Evolutionary conservation across 2,329 filamentous ascomycete species (phyloP).

Genomic region (Penicillium sp.): DNA sequence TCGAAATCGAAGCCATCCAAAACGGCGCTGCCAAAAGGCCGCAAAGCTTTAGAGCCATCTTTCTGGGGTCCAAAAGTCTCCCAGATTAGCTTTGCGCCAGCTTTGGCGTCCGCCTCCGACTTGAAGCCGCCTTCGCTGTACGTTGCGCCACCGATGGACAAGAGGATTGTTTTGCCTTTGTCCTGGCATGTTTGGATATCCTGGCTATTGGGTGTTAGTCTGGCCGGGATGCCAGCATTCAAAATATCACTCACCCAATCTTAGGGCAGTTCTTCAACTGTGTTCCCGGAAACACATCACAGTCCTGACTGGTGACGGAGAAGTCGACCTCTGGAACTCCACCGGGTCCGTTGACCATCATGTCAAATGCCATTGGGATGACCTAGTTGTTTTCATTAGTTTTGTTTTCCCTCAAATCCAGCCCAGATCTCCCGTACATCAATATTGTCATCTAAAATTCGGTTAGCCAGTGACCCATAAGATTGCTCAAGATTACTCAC

Average conservation of each 20-base stretch:
- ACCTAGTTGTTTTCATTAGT: slow-evolving; percentile 44
- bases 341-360: slow-evolving; percentile 54
- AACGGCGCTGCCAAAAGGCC: slow-evolving; percentile 66
- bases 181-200: slow-evolving; percentile 62
- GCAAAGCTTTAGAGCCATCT: slow-evolving; percentile 45
- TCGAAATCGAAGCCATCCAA: slow-evolving; percentile 79
- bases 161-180: slow-evolving; percentile 67
- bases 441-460: slow-evolving; percentile 22
- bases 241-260: slow-evolving; percentile 55
- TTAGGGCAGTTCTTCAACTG: slow-evolving; percentile 62
- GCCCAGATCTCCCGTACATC: slow-evolving; percentile 10
- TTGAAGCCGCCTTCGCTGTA: slow-evolving; percentile 69
- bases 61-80: slow-evolving; percentile 65
- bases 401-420: background rate
- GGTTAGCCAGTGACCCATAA: slow-evolving; percentile 12
- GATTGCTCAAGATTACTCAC: slow-evolving; percentile 39
- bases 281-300: slow-evolving; percentile 60
- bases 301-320: slow-evolving; percentile 63
- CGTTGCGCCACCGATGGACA: slow-evolving; percentile 71
- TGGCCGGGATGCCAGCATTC: slow-evolving; percentile 4
- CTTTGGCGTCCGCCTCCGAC: slow-evolving; percentile 52
- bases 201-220: slow-evolving; percentile 30
- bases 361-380: slow-evolving; percentile 65
- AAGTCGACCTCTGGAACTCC: slow-evolving; percentile 61
- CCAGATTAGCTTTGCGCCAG: slow-evolving; percentile 66